Percentiles rank a stretch among this genome's conserved stretches.
Evolutionary conservation across 192 early-diverging fungal genomes (phyloP).

Genomic region (Coemansia sp.): DNA sequence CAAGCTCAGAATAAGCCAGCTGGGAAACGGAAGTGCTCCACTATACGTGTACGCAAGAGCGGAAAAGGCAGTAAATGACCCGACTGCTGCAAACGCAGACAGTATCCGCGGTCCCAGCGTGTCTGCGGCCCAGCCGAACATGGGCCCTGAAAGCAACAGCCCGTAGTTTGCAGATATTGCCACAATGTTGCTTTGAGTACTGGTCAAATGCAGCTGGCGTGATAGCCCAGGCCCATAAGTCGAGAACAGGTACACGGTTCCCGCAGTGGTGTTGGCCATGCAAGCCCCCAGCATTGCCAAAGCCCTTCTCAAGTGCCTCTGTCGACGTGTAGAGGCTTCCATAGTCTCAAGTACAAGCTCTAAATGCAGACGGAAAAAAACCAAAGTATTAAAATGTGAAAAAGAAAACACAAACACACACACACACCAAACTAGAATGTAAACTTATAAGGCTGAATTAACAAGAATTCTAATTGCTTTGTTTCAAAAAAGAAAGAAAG

Average conservation of each 20-base stretch:
- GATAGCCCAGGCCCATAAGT: slow-evolving; percentile 62
- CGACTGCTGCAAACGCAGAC: slow-evolving; percentile 35
- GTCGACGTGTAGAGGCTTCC: slow-evolving; percentile 20
- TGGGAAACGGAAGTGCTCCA: slow-evolving; percentile 28
- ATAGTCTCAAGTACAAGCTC: not conserved
- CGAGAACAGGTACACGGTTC: slow-evolving; percentile 70
- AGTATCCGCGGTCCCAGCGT: slow-evolving; percentile 46
- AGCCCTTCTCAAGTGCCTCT: slow-evolving; percentile 42
- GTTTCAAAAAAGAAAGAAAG: not conserved
- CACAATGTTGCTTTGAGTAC: slow-evolving; percentile 62
- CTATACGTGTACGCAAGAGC: slow-evolving; percentile 50
- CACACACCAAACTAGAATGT: no score
- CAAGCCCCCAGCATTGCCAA: slow-evolving; percentile 56
- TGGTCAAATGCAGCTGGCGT: slow-evolving; percentile 56
- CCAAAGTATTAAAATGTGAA: no score
- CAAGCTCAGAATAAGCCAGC: slow-evolving; percentile 38
- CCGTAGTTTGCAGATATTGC: slow-evolving; percentile 69
- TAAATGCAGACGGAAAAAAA: no score
- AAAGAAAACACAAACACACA: no score
- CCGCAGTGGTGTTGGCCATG: slow-evolving; percentile 55
- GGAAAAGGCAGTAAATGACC: slow-evolving; percentile 46
- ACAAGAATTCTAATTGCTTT: not conserved
- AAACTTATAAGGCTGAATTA: no score
- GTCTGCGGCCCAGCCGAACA: slow-evolving; percentile 63
- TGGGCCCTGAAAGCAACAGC: slow-evolving; percentile 61